Evolutionary conservation across 257 asterid genomes (phyloP), one percentile per base, ranked within the genome.

Genomic region (Solanum microdontum): DNA sequence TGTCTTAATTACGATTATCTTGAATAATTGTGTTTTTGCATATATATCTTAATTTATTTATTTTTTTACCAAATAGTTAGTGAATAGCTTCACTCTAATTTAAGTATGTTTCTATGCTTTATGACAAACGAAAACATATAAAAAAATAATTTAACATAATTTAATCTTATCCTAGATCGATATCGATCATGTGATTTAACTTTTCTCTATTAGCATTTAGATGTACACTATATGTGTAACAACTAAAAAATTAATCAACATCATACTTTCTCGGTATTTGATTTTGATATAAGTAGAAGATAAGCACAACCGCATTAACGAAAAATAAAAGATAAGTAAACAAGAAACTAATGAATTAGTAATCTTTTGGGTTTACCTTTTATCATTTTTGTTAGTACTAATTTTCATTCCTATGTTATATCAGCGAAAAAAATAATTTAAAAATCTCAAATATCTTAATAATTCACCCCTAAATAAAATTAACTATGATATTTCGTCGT

Each of bases 401-500:
- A 10, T n/a, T 62, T 62, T 23, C 15, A 4, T 62, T 23, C 3
- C 30, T 48, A 62, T 1, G 2, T 62, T 23, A 62, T 62, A 62
- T 8, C 30, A 23, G 3, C 3, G 26, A 2, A 23, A 19, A 8
- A 23, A 23, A 58, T 1, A 48, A 48, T 3, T 45, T 48, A 60
- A 62, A 9, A 62, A 1, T 23, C 70, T 10, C 66, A 19, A 62
- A 3, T 62, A 4, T 62, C 2, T 62, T 23, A 2, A 62, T 23
- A 62, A 62, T 62, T 10, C 30, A 4, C 1, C 1, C 14, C 72
- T 64, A 64, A n/a, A 24, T 23, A 64, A n/a, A 21, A 10, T 4
- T n/a, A 64, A 11, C 0, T 4, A 24, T 11, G 6, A 0, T 43
- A 2, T 64, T 64, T n/a, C 4, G 1, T 11, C 12, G 1, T 24